These are phyloP conservation scores for Torulaspora pretoriensis DNA, from an alignment of 1,139 yeast species.

Conservation along the genomic window DNA sequence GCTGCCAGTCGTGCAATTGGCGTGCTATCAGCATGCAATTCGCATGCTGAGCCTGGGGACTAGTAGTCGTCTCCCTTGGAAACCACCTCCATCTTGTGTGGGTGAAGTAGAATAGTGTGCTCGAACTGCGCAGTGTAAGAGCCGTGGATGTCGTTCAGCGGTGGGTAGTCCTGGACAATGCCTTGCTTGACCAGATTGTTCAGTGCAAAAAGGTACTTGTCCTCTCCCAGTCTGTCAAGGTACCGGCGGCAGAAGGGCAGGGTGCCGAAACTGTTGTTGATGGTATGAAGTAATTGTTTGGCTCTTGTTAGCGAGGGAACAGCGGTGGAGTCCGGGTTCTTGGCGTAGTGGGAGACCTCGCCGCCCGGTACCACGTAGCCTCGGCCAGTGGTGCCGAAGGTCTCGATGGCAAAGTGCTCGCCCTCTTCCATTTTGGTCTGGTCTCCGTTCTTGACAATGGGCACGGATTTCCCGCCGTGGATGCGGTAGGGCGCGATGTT, in stretches of 20 bases:
- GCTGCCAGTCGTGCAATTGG: neutral
- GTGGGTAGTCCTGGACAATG: conserved; percentile 91
- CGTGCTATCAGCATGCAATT: neutral
- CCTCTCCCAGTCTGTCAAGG: conserved; percentile 87
- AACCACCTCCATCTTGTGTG: conserved; percentile 89
- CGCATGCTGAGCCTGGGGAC: conserved; percentile 1
- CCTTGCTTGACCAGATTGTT: conserved; percentile 84
- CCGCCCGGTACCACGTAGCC: conserved; percentile 86
- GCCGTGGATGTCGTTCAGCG: conserved; percentile 79
- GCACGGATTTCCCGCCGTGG: conserved; percentile 95
- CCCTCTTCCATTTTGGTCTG: conserved; percentile 98
- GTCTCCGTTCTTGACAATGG: conserved; percentile 90
- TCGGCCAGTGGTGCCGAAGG: conserved; percentile 94
- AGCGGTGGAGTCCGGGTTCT: conserved; percentile 48
- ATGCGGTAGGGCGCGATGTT: conserved; percentile 77
- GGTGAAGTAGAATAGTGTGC: conserved; percentile 87
- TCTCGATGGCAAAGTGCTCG: conserved; percentile 95
- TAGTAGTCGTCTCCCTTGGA: conserved; percentile 92
- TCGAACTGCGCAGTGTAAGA: conserved; percentile 95
- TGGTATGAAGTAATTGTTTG: conserved; percentile 57
- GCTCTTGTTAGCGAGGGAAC: conserved; percentile 64
- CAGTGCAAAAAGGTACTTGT: conserved; percentile 84
- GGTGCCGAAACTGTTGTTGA: conserved; percentile 82
- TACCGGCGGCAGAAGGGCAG: conserved; percentile 96
- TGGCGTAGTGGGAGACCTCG: conserved; percentile 91